Base-by-base conservation (phyloP, 805 yeast genomes). In the Ogataea degrootiae region DNA sequence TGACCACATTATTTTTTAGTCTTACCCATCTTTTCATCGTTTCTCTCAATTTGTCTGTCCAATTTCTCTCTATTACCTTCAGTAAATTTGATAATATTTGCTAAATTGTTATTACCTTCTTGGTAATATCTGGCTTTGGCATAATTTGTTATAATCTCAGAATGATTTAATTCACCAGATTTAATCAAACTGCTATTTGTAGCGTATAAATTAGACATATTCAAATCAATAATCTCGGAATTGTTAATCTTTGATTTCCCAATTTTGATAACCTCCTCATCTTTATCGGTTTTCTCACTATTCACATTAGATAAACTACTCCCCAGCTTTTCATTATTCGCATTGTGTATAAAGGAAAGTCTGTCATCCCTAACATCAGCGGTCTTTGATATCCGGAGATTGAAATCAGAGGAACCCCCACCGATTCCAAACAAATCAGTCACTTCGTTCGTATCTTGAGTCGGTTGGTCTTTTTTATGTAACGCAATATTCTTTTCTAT, bases 131-230 rank as follows among this genome's bases (percentile, higher is more conserved):
- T 59, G 12, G 65, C 48, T 12, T 57, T 50, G 15, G 61, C 51
- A 41, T 55, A 49, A 37, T 53, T 45, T 9, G 42, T 49, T 19
- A 53, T 47, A 14, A 54, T 47, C 12, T 54, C 54, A 1, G 51
- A 48, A 23, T 54, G 50, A 49, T 68, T 64, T 35, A 71, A 57
- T 21, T 61, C 61, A 1, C 76, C 77, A 1, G 55, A 43, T 23
- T 52, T 55, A 14, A 64, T 64, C 36, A 63, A 51, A 15, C 55
- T 40, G 26, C 58, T 60, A 49, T 73, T 72, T 26, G 58, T 49
- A 12, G 55, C 44, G 47, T 74, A 74, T 48, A 72, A 73, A 12
- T 67, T 60, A 42, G 60, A 64, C 54, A 74, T 63, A 45, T 62
- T 58, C 49, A 71, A 61, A 19, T 72, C 74, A 9, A 65, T 41